Percentiles rank a stretch among this genome's conserved stretches.
Evolutionary conservation across 352 stramenopile species (phyloP).

Genomic region (Phytophthora multivora): DNA sequence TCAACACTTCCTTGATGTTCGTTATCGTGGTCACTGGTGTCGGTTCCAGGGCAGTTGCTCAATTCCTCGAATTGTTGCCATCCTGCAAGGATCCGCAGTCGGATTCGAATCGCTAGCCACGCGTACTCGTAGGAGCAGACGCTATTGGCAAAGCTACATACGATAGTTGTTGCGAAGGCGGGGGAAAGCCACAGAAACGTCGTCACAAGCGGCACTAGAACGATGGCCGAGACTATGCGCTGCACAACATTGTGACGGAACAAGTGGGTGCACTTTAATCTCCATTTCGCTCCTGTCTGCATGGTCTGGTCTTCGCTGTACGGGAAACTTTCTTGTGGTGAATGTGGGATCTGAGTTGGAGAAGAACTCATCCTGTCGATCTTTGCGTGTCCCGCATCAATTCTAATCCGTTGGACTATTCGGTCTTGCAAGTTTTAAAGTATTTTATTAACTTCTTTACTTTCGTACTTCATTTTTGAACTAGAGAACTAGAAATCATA

Average conservation of each 20-base stretch:
- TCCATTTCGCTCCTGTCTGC: neutral
- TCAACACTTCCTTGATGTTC: neutral
- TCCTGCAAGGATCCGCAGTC: constrained; percentile 28
- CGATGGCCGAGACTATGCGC: constrained; percentile 43
- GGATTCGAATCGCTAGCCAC: constrained; percentile 58
- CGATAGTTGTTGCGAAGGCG: constrained; percentile 51
- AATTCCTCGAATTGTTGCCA: constrained; percentile 15
- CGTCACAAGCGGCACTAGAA: constrained; percentile 52
- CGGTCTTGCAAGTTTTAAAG: neutral
- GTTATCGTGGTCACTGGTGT: neutral
- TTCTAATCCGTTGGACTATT: neutral
- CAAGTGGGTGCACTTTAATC: neutral
- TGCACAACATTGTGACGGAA: constrained; percentile 46
- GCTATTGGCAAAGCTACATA: constrained; percentile 43
- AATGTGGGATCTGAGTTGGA: neutral
- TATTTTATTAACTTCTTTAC: no score
- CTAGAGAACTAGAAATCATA: no score
- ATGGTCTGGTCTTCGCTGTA: neutral
- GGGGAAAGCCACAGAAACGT: constrained; percentile 60
- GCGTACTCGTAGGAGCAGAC: constrained; percentile 61
- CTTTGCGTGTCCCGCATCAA: neutral
- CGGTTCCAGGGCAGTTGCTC: neutral
- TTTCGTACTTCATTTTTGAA: no score
- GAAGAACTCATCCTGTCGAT: neutral
- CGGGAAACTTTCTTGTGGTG: neutral